A percentile compares a stretch with the other conserved stretches of the same genome.
These are phyloP conservation scores for Boletus tomentosulus DNA, from an alignment of 768 basidiomycete genomes.

Conservation along the genomic window DNA sequence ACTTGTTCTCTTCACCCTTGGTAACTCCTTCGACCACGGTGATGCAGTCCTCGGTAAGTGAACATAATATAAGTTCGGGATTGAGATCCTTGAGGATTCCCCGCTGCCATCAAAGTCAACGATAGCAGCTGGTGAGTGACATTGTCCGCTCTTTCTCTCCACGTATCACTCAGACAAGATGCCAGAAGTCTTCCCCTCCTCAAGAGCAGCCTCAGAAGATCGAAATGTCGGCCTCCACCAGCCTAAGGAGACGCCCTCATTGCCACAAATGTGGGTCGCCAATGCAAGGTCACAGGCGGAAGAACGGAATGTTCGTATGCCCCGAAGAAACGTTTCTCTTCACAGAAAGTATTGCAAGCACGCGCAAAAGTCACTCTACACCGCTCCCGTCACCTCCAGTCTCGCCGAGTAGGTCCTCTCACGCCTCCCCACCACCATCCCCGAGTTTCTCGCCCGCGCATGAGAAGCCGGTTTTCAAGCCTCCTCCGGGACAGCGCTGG, in stretches of 20 bases:
- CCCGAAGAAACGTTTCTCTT: slow-evolving; percentile 17
- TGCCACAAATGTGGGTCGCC: slow-evolving; percentile 31
- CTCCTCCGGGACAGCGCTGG: slow-evolving; percentile 30
- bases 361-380: slow-evolving; percentile 18
- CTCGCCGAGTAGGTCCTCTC: slow-evolving; percentile 25
- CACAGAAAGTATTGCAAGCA: slow-evolving; percentile 11
- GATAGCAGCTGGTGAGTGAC: slow-evolving; percentile 26
- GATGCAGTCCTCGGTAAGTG: slow-evolving; percentile 5
- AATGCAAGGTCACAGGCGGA: slow-evolving; percentile 33
- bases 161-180: slow-evolving; percentile 1
- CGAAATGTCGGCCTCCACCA: slow-evolving; percentile 27
- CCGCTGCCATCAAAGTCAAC: slow-evolving; percentile 22
- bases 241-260: slow-evolving; percentile 31
- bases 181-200: slow-evolving; percentile 1
- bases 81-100: slow-evolving; percentile 2
- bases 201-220: slow-evolving; percentile 2
- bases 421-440: slow-evolving; percentile 10
- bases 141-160: not conserved
- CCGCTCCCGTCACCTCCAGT: slow-evolving; percentile 26
- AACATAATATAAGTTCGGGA: slow-evolving; percentile 23
- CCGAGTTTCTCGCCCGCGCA: slow-evolving; percentile 14
- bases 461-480: slow-evolving; percentile 19
- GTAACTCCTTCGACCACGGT: not conserved
- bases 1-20: slow-evolving; percentile 10
- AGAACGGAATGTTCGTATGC: slow-evolving; percentile 29